Evolutionary conservation across 2,329 filamentous ascomycete species (phyloP).

Genomic region (Penicillium aurantiogriseum): DNA sequence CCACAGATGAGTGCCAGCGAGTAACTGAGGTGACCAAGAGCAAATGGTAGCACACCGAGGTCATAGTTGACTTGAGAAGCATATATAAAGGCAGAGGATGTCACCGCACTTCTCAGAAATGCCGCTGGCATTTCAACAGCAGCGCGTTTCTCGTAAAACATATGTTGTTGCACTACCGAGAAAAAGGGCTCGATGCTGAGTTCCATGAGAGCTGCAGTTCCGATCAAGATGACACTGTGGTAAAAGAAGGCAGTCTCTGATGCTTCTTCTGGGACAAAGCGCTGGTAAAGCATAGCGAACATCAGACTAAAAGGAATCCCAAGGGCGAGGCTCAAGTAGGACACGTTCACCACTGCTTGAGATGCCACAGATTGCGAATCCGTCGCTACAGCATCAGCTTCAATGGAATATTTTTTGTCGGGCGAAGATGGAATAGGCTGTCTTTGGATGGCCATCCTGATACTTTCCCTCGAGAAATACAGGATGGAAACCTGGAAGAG

Average conservation of each 20-base stretch:
- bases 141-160: slow-evolving; percentile 77
- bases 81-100: slow-evolving; percentile 69
- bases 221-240: slow-evolving; percentile 55
- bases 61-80: slow-evolving; percentile 54
- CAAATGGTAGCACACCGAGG: slow-evolving; percentile 81
- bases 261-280: slow-evolving; percentile 51
- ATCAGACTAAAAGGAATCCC: slow-evolving; percentile 63
- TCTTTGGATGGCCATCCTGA: slow-evolving; percentile 87
- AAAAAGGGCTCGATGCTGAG: slow-evolving; percentile 85
- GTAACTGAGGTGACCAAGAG: slow-evolving; percentile 79
- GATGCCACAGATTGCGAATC: slow-evolving; percentile 32
- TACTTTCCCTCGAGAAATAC: slow-evolving; percentile 87
- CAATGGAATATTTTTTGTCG: slow-evolving; percentile 9
- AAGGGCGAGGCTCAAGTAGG: slow-evolving; percentile 72
- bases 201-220: slow-evolving; percentile 65
- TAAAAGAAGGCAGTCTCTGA: slow-evolving; percentile 62
- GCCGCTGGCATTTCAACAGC: slow-evolving; percentile 81
- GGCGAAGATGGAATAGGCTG: slow-evolving; percentile 51
- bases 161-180: slow-evolving; percentile 76
- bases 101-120: slow-evolving; percentile 70
- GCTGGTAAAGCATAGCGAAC: slow-evolving; percentile 68
- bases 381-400: slow-evolving; percentile 13
- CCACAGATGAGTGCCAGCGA: slow-evolving; percentile 65
- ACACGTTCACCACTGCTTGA: slow-evolving; percentile 84
- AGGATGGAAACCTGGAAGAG: slow-evolving; percentile 90